phyloP scores from a whole-genome alignment of 441 rosid genomes.

The Bocquillonia castaneifolia region DNA sequence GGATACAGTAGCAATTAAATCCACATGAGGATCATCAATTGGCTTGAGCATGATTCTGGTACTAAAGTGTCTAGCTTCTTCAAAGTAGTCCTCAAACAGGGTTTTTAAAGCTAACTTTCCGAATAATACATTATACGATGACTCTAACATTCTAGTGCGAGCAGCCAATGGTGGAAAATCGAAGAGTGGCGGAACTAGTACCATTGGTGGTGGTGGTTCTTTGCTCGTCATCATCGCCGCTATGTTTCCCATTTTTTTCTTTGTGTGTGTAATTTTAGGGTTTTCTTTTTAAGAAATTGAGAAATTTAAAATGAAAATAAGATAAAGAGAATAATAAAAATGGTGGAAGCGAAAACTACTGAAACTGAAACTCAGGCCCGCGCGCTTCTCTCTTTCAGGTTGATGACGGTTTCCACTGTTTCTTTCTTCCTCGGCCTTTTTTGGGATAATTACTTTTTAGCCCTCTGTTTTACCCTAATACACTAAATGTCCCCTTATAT shows the following conservation, averaged over 20 bases:
- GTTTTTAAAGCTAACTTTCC: slow-evolving; percentile 80
- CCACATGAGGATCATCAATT: slow-evolving; percentile 86
- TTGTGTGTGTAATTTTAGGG: background rate
- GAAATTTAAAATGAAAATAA: background rate
- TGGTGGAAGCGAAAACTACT: background rate
- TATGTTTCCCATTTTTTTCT: slow-evolving; percentile 53
- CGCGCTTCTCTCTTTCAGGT: background rate
- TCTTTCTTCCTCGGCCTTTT: too few relatives aligned
- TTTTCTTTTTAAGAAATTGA: background rate
- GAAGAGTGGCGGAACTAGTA: slow-evolving; percentile 86
- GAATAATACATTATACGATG: slow-evolving; percentile 66
- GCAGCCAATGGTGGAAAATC: slow-evolving; percentile 91
- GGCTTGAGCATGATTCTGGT: slow-evolving; percentile 79
- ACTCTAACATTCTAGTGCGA: slow-evolving; percentile 87
- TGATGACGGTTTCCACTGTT: slow-evolving; percentile 1
- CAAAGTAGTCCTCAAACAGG: slow-evolving; percentile 86
- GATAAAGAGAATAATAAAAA: background rate
- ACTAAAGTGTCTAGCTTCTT: slow-evolving; percentile 62
- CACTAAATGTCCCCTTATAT: too few relatives aligned
- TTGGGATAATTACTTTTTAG: too few relatives aligned
- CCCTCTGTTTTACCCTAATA: too few relatives aligned
- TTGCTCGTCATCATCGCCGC: slow-evolving; percentile 49
- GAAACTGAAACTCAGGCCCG: background rate
- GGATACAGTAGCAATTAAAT: slow-evolving; percentile 87
- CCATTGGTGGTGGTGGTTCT: slow-evolving; percentile 65